phyloP scores from a whole-genome alignment of 1,284 basidiomycete species.

The Ganoderma multipileum region DNA sequence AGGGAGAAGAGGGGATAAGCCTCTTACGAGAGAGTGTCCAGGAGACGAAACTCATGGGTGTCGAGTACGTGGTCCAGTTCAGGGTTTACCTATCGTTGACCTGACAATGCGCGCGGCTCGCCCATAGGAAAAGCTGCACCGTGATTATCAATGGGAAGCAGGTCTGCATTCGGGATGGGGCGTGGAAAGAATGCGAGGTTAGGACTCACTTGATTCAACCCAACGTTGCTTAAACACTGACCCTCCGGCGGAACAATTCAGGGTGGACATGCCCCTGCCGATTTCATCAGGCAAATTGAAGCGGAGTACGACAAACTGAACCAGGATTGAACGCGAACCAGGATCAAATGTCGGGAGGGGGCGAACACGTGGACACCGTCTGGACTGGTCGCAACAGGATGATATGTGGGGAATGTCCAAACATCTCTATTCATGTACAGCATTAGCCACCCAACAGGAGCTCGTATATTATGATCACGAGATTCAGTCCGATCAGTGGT shows the following conservation, averaged over 20 bases:
- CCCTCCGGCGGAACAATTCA: slow-evolving; percentile 38
- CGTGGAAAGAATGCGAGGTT: slow-evolving; percentile 88
- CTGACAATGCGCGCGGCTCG: neutral
- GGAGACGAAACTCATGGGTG: slow-evolving; percentile 53
- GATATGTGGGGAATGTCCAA: neutral
- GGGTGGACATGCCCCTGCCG: slow-evolving; percentile 76
- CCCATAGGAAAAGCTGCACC: slow-evolving; percentile 81
- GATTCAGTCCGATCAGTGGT: slow-evolving; percentile 86
- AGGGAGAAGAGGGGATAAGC: slow-evolving; percentile 62
- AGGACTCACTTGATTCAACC: slow-evolving; percentile 39
- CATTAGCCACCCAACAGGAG: slow-evolving; percentile 64
- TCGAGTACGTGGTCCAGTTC: slow-evolving; percentile 53
- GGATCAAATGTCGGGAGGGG: slow-evolving; percentile 20
- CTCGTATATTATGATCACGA: slow-evolving; percentile 85
- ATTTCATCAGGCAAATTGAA: slow-evolving; percentile 84
- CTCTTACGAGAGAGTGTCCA: slow-evolving; percentile 68
- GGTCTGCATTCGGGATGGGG: slow-evolving; percentile 80
- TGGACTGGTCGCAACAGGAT: neutral
- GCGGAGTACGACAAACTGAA: slow-evolving; percentile 76
- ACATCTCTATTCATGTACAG: slow-evolving; percentile 21
- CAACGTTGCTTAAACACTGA: slow-evolving; percentile 5
- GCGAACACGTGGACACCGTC: neutral
- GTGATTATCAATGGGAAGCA: slow-evolving; percentile 73
- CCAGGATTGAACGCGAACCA: slow-evolving; percentile 48
- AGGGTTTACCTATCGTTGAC: slow-evolving; percentile 14